Evolutionary conservation across 208 protist species (phyloP), one percentile per base, ranked within the genome.

Genomic region (Crithidia acanthocephali): DNA sequence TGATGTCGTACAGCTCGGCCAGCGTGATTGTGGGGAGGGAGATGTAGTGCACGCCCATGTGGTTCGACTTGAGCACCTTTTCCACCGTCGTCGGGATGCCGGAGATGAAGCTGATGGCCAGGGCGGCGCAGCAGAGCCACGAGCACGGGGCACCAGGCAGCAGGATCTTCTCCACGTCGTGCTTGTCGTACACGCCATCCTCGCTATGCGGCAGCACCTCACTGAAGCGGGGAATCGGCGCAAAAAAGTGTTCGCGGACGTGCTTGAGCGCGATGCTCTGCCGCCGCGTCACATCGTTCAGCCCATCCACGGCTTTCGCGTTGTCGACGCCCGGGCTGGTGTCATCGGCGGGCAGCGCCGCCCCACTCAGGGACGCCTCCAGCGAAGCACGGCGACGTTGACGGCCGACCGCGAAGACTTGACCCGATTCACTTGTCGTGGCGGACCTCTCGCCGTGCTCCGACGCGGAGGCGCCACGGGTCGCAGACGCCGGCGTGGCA

Each of bases 41-140:
- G 48, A 97, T 80, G 77, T 91, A 88, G 73, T 97, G 89, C 55
- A 93, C 58, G 23, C 83, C 83, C 58, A 97, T 85, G 76, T 88
- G 86, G 69, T 95, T 95, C 13, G 85, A 68, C 15, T 80, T 76
- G 56, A 97, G 80, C 60, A 97, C 68, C 79, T 93, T 89, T 76
- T 95, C 90, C 22, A 97, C 76, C 16, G 84, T 52, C 6, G 87
- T 94, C 1, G 80, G 76, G 35, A 92, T 74, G 13, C 81, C 79
- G 0, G 90, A 84, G 33, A 96, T 70, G 74, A 87, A 95, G 65
- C 81, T 90, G 55, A 95, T 85, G 28, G 90, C 85, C 16, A 97
- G 72, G 22, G 91, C 80, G 25, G 85, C 84, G 48, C 91, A 93
- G 33, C 77, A 74, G 55, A 97, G 79, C 90, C 90, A 95, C 40